Conservation (phyloP, 768 basidiomycete species). For the Leucogyrophana mollusca region DNA sequence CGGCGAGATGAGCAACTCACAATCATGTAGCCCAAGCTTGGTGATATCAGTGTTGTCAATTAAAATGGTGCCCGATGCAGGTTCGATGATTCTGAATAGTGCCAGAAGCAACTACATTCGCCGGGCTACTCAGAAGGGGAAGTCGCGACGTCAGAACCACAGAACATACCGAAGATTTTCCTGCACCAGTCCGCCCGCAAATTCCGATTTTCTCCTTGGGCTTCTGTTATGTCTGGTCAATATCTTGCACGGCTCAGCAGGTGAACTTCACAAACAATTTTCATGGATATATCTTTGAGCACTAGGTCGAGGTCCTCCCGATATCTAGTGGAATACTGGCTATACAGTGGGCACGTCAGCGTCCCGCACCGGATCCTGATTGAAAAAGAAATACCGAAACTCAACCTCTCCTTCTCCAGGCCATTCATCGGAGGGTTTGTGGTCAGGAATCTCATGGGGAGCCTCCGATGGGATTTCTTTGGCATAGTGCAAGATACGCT, state of each 20-base stretch:
- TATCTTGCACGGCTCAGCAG: too few relatives aligned
- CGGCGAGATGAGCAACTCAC: slow-evolving; percentile 8
- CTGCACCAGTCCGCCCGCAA: slow-evolving; percentile 78
- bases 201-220: slow-evolving; percentile 89
- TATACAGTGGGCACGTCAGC: slow-evolving; percentile 25
- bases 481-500: slow-evolving; percentile 83
- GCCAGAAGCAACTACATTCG: slow-evolving; percentile 56
- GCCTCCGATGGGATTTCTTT: slow-evolving; percentile 69
- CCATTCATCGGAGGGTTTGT: slow-evolving; percentile 60
- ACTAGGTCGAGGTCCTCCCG: slow-evolving; percentile 78
- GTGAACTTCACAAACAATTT: slow-evolving; percentile 45
- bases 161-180: slow-evolving; percentile 67
- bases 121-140: not conserved
- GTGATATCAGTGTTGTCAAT: slow-evolving; percentile 80
- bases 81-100: slow-evolving; percentile 77
- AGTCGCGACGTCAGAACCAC: not conserved
- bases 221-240: slow-evolving; percentile 41
- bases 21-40: slow-evolving; percentile 69
- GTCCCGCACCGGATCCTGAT: slow-evolving; percentile 1
- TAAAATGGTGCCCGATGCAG: slow-evolving; percentile 59
- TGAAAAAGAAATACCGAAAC: slow-evolving; percentile 48
- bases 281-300: slow-evolving; percentile 71
- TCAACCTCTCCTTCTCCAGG: slow-evolving; percentile 70
- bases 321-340: slow-evolving; percentile 75
- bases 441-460: slow-evolving; percentile 62